phyloP scores from a whole-genome alignment of 1,284 basidiomycete species.

The Rhizoctonia solani region DNA sequence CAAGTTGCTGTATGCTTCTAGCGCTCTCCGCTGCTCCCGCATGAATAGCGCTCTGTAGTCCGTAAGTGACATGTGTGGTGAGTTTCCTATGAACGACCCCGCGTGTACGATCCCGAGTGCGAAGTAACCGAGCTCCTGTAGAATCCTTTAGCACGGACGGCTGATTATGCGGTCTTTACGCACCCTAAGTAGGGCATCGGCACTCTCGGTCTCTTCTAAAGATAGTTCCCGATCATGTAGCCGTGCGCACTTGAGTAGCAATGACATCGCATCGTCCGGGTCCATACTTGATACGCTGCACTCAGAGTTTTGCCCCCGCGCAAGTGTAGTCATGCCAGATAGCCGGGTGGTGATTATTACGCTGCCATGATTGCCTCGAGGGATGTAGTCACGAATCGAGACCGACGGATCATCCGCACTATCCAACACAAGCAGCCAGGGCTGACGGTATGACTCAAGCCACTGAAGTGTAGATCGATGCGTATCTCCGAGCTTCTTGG shows the following conservation, averaged over 20 bases:
- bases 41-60: background rate
- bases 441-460: background rate
- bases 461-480: background rate
- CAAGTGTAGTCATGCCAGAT: background rate
- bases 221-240: too few relatives aligned
- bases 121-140: background rate
- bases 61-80: background rate
- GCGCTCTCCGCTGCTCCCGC: background rate
- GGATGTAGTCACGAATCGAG: background rate
- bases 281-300: background rate
- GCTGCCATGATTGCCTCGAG: background rate
- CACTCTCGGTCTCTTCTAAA: too few relatives aligned
- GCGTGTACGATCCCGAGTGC: background rate
- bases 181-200: too few relatives aligned
- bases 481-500: background rate
- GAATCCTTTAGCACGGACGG: too few relatives aligned
- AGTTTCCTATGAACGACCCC: background rate
- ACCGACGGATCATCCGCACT: background rate
- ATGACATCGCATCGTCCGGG: too few relatives aligned
- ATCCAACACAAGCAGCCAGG: background rate
- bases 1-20: background rate
- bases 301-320: background rate
- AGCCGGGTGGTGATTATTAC: constrained; percentile 5
- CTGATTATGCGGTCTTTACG: too few relatives aligned
- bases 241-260: too few relatives aligned